Evolutionary conservation across 495 filamentous ascomycete genomes (phyloP), one percentile per base, ranked within the genome.

Genomic region (Neurospora sp.): DNA sequence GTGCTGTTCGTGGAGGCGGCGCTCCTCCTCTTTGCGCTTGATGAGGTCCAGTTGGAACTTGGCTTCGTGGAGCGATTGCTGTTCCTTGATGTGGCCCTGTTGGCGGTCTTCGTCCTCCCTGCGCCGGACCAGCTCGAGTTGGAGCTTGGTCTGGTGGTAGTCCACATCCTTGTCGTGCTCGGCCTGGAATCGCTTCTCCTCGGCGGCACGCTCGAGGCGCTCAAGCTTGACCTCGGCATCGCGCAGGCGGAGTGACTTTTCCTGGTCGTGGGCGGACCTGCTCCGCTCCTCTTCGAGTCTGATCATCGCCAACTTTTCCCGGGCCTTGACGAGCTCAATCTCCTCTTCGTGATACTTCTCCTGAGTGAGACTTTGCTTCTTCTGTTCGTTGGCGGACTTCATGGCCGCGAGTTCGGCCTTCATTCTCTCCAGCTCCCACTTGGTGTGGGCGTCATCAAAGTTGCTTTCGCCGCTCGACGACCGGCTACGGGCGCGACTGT

Each of bases 21-120:
- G 78, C 2, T 86, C 83, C 38, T 84, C 76, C 71, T 85, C 83
- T 38, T 81, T 77, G 39, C 79, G 76, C 39, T 40, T 72, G 73
- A 80, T 73, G 40, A 72, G 75, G 11, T 70, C 73, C 10, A 81
- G 73, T 60, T 81, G 78, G 23, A 72, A 72, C 74, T 73, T 74
- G 74, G 78, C 73, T 31, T 79, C 77, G 5, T 78, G 75, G 12
- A 78, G 74, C 60, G 83, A 78, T 71, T 73, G 77, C 71, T 81
- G 77, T 27, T 81, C 79, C 27, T 37, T 31, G 38, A 76, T 72
- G 74, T 81, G 78, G 49, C 72, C 72, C 54, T 72, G 74, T 37
- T 79, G 77, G 37, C 79, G 71, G 71, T 85, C 83, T 18, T 83
- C 81, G 74, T 91, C 83, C 41, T 83, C 83, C 8, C 84, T 80